These are phyloP conservation scores for Venturia effusa DNA, from an alignment of 2,329 filamentous ascomycete genomes.

Conservation along the genomic window DNA sequence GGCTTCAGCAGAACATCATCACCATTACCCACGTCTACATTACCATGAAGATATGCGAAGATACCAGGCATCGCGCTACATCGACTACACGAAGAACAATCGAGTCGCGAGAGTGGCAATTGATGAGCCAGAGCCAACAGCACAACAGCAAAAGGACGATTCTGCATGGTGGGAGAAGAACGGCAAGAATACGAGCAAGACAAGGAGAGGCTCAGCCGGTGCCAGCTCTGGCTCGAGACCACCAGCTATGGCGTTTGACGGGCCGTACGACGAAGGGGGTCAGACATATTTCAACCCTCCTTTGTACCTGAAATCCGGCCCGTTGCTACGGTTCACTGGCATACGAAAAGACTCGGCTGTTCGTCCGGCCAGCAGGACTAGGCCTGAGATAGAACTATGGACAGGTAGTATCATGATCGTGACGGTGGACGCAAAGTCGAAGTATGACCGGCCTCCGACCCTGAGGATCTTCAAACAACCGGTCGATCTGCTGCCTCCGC, in stretches of 20 bases:
- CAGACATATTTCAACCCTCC: constrained; percentile 70
- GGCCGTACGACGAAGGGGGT: constrained; percentile 54
- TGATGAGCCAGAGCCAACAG: constrained; percentile 28
- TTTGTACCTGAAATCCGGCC: constrained; percentile 80
- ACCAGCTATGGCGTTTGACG: constrained; percentile 29
- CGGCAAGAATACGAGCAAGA: constrained; percentile 28
- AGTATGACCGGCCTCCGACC: constrained; percentile 66
- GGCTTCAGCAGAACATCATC: constrained; percentile 17
- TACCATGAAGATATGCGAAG: constrained; percentile 11
- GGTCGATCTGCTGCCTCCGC: constrained; percentile 69
- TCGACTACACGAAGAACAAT: constrained; percentile 7
- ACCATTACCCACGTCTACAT: constrained; percentile 20
- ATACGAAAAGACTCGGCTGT: constrained; percentile 42
- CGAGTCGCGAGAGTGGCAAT: constrained; percentile 26
- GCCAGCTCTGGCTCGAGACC: neutral
- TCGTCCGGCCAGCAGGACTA: constrained; percentile 19
- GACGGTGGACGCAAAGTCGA: constrained; percentile 72
- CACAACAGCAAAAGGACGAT: constrained; percentile 19
- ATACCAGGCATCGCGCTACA: neutral
- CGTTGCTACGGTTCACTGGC: constrained; percentile 80
- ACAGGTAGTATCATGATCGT: constrained; percentile 93
- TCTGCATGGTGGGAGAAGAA: constrained; percentile 65
- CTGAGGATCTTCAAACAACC: constrained; percentile 80
- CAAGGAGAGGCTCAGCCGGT: constrained; percentile 26
- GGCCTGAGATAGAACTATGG: constrained; percentile 67